Evolutionary conservation across 108 stramenopile species (phyloP), one percentile per base, ranked within the genome.

Genomic region (Aurantiochytrium sp.): DNA sequence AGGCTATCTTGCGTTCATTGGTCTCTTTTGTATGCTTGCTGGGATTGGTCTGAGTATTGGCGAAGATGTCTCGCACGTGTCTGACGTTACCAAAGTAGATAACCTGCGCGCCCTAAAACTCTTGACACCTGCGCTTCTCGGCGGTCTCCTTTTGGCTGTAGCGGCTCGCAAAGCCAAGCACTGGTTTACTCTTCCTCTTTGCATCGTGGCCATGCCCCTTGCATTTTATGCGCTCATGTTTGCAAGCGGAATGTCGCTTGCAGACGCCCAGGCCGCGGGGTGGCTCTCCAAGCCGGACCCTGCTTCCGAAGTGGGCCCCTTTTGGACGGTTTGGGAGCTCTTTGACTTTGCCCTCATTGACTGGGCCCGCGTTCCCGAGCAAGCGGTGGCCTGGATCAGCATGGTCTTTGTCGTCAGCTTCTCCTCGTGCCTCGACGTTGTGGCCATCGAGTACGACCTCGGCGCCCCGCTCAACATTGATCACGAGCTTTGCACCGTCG

Each of bases 1-100:
- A 10, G 99, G 99, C 51, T 99, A 99, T 92, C 90, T 99, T 72
- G 99, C 98, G 8, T 99, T 93, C 90, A 99, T 99, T 92, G 99
- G 99, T 4, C 97, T 95, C 87, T 99, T 99, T 87, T 98, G 98
- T 89, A 96, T 97, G 18, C 92, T 97, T 87, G 96, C 97, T 14
- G 97, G 97, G 1, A 59, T 99, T 14, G 94, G 92, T 42, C 88
- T 98, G 44, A 97, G 97, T 95, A 92, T 94, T 10, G 91, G 73
- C 8, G 87, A 94, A 25, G 90, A 94, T 21, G 88, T 96, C 4
- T 88, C 72, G 12, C 88, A 92, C 5, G 29, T 97, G 10, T 21
- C 91, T 21, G 92, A 96, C 0, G 97, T 97, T 96, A 58, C 28
- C 16, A 71, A 91, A 35, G 72, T 97, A 10, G 89, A 91, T 19